Percentiles rank a stretch among this genome's conserved stretches.
These are phyloP conservation scores for Aspergillus ruber DNA, from an alignment of 2,329 filamentous ascomycete species.

Conservation along the genomic window DNA sequence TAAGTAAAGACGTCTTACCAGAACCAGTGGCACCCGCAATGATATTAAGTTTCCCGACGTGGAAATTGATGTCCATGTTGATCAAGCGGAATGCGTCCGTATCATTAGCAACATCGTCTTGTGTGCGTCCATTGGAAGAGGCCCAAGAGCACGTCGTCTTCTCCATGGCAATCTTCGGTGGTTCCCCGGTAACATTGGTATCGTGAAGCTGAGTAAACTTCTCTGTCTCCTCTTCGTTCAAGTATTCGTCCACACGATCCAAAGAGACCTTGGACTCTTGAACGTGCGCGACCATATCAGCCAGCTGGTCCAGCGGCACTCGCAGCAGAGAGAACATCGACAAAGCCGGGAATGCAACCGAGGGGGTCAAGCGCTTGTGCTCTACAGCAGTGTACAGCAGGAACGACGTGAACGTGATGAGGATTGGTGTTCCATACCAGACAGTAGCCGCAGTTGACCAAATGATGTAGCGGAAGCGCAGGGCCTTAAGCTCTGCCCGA, in stretches of 20 bases:
- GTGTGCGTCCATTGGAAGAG: conserved; percentile 46
- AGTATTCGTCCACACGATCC: conserved; percentile 90
- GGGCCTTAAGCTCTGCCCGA: conserved; percentile 64
- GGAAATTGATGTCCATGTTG: conserved; percentile 75
- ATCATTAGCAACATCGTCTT: conserved; percentile 54
- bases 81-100: conserved; percentile 76
- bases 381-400: conserved; percentile 86
- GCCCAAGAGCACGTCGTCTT: conserved; percentile 88
- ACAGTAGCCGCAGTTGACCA: conserved; percentile 90
- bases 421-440: conserved; percentile 90
- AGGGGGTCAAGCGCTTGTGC: conserved; percentile 81
- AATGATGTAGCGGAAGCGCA: conserved; percentile 78
- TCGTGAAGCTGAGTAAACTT: conserved; percentile 81
- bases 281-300: conserved; percentile 97
- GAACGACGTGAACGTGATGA: conserved; percentile 97
- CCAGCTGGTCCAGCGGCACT: conserved; percentile 88
- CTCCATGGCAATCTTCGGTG: conserved; percentile 75
- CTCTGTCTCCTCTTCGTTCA: conserved; percentile 89
- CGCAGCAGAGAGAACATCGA: conserved; percentile 92
- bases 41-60: conserved; percentile 80
- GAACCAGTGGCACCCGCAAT: conserved; percentile 89
- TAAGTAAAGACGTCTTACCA: conserved; percentile 90
- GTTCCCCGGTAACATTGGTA: conserved; percentile 63
- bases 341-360: conserved; percentile 89
- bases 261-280: conserved; percentile 96